phyloP scores from a whole-genome alignment of 139 green algal genomes.

The Chara braunii region DNA sequence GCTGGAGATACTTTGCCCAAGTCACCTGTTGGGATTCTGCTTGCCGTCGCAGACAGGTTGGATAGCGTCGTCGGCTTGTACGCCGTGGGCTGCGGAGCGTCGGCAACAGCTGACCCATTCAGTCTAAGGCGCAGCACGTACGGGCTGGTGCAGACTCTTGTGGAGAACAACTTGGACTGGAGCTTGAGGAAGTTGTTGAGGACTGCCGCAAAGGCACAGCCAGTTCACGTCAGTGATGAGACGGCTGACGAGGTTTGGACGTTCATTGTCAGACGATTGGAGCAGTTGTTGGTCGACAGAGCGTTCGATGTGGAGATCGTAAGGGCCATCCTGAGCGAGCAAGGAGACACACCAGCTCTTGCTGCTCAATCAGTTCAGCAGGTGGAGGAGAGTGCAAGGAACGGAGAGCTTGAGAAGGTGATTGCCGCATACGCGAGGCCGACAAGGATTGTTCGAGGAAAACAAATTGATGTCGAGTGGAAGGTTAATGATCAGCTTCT shows the following conservation, averaged over 20 bases:
- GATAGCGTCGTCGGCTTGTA: conserved; percentile 92
- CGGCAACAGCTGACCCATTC: conserved; percentile 82
- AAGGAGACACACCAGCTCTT: conserved; percentile 61
- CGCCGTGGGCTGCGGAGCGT: conserved; percentile 73
- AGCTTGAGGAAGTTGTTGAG: conserved; percentile 56
- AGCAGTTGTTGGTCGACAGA: conserved; percentile 82
- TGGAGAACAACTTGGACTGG: conserved; percentile 56
- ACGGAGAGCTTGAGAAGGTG: conserved; percentile 53
- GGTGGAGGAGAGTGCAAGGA: conserved; percentile 38
- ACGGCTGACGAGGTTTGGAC: conserved; percentile 45
- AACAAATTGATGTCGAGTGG: conserved; percentile 53
- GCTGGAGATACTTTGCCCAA: conserved; percentile 67
- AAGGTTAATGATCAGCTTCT: conserved; percentile 57
- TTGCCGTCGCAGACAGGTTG: conserved; percentile 51
- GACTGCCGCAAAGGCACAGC: conserved; percentile 63
- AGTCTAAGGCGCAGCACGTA: conserved; percentile 83
- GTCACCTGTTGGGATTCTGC: conserved; percentile 56
- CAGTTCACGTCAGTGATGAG: conserved; percentile 53
- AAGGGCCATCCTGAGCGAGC: conserved; percentile 74
- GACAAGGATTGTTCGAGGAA: conserved; percentile 76
- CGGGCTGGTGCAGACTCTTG: conserved; percentile 66
- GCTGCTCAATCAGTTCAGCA: conserved; percentile 40
- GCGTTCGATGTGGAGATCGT: conserved; percentile 60
- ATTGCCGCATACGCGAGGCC: conserved; percentile 70
- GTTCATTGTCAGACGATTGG: conserved; percentile 71